Evolutionary conservation across 257 asterid genomes (phyloP).

Genomic region (Jacaranda copaia): DNA sequence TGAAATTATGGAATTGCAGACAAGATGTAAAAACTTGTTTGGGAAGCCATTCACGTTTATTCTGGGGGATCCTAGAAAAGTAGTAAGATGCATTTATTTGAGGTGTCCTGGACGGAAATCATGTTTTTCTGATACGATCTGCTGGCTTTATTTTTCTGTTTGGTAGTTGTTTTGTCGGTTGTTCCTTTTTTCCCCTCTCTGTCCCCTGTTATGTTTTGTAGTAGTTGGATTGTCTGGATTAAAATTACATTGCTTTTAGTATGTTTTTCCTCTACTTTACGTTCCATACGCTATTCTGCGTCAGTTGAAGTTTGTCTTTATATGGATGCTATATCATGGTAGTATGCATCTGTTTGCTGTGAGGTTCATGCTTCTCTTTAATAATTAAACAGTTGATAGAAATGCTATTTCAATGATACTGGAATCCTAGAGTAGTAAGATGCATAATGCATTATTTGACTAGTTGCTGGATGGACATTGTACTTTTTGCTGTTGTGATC

Average conservation of each 20-base stretch:
- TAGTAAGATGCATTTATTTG: constrained; percentile 9
- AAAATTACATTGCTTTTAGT: background rate
- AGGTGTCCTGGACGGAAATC: background rate
- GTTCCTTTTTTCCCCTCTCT: too few relatives aligned
- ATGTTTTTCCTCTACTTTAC: constrained; percentile 10
- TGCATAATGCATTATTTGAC: constrained; percentile 18
- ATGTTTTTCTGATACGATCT: too few relatives aligned
- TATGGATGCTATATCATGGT: background rate
- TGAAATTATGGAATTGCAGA: constrained; percentile 1
- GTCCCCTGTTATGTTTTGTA: background rate
- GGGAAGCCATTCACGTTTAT: background rate
- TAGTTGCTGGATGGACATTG: constrained; percentile 17
- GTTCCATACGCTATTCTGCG: background rate
- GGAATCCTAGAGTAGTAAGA: background rate
- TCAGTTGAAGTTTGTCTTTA: background rate
- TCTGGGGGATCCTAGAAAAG: constrained; percentile 17
- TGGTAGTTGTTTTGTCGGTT: background rate
- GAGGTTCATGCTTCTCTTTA: background rate
- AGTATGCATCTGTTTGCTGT: background rate
- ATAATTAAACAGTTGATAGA: constrained; percentile 1
- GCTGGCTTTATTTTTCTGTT: too few relatives aligned
- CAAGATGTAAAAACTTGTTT: constrained; percentile 1
- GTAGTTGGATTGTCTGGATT: constrained; percentile 6
- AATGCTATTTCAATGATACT: background rate
- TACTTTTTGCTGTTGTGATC: constrained; percentile 2